phyloP scores from a whole-genome alignment of 352 stramenopile genomes.

The Pythium periplocum region DNA sequence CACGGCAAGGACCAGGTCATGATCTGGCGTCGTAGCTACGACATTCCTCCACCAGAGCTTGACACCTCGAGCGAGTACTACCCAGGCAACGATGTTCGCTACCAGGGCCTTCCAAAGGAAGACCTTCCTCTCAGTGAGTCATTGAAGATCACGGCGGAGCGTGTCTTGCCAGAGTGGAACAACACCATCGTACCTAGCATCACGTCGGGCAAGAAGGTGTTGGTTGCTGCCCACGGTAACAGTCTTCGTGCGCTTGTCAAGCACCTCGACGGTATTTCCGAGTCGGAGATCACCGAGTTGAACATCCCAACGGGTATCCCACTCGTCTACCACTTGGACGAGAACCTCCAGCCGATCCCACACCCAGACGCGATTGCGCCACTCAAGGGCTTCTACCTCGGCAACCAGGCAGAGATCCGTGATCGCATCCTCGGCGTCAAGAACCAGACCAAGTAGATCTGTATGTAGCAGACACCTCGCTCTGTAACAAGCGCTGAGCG shows the following conservation, averaged over 20 bases:
- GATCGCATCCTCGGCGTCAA: constrained; percentile 96
- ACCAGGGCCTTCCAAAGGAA: constrained; percentile 78
- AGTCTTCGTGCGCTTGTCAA: constrained; percentile 91
- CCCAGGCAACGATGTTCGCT: constrained; percentile 89
- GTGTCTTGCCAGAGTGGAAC: constrained; percentile 90
- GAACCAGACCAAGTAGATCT: constrained; percentile 94
- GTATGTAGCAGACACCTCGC: too few species aligned
- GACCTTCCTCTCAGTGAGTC: constrained; percentile 92
- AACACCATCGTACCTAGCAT: constrained; percentile 90
- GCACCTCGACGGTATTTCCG: constrained; percentile 91
- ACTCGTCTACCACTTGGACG: constrained; percentile 86
- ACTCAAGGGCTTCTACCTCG: constrained; percentile 76
- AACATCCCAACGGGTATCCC: constrained; percentile 91
- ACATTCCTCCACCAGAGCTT: constrained; percentile 94
- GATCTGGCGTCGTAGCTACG: constrained; percentile 97
- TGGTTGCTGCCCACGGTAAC: constrained; percentile 95
- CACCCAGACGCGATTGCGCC: constrained; percentile 85
- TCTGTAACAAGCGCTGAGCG: too few species aligned
- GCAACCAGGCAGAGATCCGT: constrained; percentile 96
- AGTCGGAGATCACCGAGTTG: constrained; percentile 92
- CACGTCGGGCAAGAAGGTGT: constrained; percentile 90
- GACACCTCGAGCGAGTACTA: constrained; percentile 90
- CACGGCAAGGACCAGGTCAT: constrained; percentile 91
- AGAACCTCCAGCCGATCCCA: constrained; percentile 79
- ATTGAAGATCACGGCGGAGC: constrained; percentile 90